phyloP scores from a whole-genome alignment of 2,329 filamentous ascomycete genomes.

The Trichocomaceae sp. region DNA sequence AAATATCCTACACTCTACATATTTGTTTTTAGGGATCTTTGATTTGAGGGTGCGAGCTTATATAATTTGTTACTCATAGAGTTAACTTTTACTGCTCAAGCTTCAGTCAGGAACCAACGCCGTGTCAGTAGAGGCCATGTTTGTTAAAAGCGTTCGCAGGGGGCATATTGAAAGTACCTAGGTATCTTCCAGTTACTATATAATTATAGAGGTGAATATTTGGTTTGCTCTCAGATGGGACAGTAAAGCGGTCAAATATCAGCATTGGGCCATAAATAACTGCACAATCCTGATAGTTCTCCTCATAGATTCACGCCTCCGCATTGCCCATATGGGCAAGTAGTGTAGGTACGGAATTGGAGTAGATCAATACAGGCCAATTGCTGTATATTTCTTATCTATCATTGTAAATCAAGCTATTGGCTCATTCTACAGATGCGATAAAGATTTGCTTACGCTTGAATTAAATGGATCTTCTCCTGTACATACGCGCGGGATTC shows the following conservation, averaged over 20 bases:
- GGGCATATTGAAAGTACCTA: too few species aligned
- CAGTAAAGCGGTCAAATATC: too few species aligned
- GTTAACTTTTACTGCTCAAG: too few species aligned
- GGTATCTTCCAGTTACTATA: too few species aligned
- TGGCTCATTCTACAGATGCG: neutral
- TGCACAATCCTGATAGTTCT: too few species aligned
- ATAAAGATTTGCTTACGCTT: neutral
- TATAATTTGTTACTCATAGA: too few species aligned
- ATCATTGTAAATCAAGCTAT: neutral
- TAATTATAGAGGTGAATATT: too few species aligned
- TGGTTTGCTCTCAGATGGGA: too few species aligned
- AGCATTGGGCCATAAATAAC: too few species aligned
- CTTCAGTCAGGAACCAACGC: too few species aligned
- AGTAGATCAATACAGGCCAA: neutral
- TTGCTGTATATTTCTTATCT: neutral
- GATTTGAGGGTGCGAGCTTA: neutral
- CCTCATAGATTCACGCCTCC: neutral
- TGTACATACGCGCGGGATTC: neutral
- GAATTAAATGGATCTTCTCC: conserved; percentile 4
- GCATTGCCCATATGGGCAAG: neutral
- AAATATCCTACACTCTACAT: conserved; percentile 7
- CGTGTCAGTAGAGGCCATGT: neutral
- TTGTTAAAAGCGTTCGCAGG: too few species aligned
- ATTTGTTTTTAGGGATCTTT: neutral
- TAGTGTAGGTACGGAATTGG: neutral